Evolutionary conservation across 352 stramenopile species (phyloP), one percentile per base, ranked within the genome.

Genomic region (Phytophthora citrophthora): DNA sequence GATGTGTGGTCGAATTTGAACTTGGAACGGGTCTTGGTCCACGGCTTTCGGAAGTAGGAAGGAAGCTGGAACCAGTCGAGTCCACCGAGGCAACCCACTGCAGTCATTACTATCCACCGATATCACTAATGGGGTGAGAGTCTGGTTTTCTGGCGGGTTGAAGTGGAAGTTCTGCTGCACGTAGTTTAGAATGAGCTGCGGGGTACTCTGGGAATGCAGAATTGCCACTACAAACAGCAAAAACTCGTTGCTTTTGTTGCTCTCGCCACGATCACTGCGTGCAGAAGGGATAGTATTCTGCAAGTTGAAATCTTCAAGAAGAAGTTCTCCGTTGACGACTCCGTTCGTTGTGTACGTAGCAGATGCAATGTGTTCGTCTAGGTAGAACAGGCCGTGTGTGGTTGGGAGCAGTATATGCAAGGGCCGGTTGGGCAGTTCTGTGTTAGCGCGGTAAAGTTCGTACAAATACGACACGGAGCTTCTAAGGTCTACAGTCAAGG

Each of bases 151-250:
- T n/a, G 71, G 50, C 9, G 72, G 68, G 16, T 78, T 71, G 38
- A 91, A 70, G 54, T 74, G 69, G 49, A 93, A 93, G 43, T 94
- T 94, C 36, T 93, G 82, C 53, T 80, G 63, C 26, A 94, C 54
- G 44, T 92, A 93, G 48, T 92, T 79, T 6, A 65, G 47, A 20
- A 94, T 51, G 38, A 94, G 76, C 44, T 77, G 68, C 5, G 83
- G 79, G 0, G 86, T 93, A 43, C 54, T 88, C 41, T 62, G 68
- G 13, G 73, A 58, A 29, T 83, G 79, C 3, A 94, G 68, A 11
- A 90, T 75, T 11, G 86, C 80, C 36, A 93, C 81, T 3, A 79
- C 80, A 39, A 93, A 86, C 18, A 94, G 63, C 61, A 93, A 67
- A 60, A 86, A 93, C 56, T 89, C 76, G 16, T 64, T 58, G 15